Evolutionary conservation across 257 asterid genomes (phyloP).

Genomic region (Coffea eugenioides): DNA sequence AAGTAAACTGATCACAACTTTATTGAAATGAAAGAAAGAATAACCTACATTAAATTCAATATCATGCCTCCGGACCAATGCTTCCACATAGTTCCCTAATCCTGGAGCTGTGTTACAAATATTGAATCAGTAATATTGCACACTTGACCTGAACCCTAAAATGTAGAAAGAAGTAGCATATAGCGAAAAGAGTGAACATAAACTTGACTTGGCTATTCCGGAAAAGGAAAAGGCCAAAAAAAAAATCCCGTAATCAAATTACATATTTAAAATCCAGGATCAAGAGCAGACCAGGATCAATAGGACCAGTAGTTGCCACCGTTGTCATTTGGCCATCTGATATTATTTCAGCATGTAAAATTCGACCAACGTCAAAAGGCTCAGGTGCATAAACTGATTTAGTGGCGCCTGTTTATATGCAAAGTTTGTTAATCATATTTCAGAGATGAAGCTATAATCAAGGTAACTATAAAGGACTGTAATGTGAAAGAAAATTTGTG

Average conservation of each 20-base stretch:
- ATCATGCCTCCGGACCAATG: slow-evolving; percentile 90
- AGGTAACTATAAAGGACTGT: neutral
- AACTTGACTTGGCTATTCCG: neutral
- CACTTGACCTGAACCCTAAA: neutral
- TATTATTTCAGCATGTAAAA: slow-evolving; percentile 70
- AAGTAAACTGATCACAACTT: neutral
- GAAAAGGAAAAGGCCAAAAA: neutral
- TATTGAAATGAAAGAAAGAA: neutral
- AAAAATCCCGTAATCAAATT: neutral
- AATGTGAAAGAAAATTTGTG: neutral
- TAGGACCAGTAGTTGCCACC: slow-evolving; percentile 57
- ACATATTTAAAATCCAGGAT: slow-evolving; percentile 4
- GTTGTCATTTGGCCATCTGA: slow-evolving; percentile 51
- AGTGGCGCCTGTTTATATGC: slow-evolving; percentile 65
- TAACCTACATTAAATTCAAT: slow-evolving; percentile 78
- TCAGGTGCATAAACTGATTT: slow-evolving; percentile 89
- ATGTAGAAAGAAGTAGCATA: neutral
- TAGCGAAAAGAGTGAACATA: neutral
- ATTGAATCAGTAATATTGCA: slow-evolving; percentile 13
- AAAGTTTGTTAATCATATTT: slow-evolving; percentile 9
- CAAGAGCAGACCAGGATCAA: slow-evolving; percentile 62
- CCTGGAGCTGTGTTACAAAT: slow-evolving; percentile 81
- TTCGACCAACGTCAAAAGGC: slow-evolving; percentile 82
- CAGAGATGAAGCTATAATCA: neutral
- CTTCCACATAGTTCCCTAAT: slow-evolving; percentile 92